phyloP scores from a whole-genome alignment of 805 yeast genomes.

The Nakazawaea ernobii region DNA sequence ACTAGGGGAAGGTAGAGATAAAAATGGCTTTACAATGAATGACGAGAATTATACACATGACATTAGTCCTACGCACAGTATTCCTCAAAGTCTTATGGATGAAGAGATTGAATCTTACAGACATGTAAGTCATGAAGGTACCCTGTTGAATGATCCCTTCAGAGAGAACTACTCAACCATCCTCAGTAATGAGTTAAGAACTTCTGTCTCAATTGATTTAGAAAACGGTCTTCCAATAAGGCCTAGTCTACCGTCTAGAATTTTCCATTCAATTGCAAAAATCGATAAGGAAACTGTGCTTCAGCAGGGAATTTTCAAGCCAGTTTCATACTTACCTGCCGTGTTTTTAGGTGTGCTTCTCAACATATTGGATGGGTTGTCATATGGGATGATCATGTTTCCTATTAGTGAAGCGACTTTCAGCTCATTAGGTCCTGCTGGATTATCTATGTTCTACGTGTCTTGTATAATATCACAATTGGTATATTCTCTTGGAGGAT shows the following conservation, averaged over 20 bases:
- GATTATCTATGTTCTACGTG: conserved; percentile 89
- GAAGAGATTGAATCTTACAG: conserved; percentile 3
- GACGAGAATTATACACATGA: not conserved
- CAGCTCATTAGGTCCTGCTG: conserved; percentile 76
- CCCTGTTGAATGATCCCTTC: conserved; percentile 8
- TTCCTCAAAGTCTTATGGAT: not conserved
- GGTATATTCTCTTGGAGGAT: conserved; percentile 84
- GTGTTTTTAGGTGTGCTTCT: conserved; percentile 80
- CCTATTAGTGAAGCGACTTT: conserved; percentile 82
- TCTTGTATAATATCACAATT: conserved; percentile 88
- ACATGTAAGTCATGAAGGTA: conserved; percentile 1
- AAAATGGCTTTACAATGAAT: not conserved
- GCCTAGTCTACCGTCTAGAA: conserved; percentile 1
- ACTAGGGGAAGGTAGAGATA: conserved; percentile 2
- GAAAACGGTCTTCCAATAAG: conserved; percentile 6
- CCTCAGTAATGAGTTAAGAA: conserved; percentile 1
- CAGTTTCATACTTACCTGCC: conserved; percentile 59
- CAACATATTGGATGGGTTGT: conserved; percentile 86
- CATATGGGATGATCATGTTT: conserved; percentile 97
- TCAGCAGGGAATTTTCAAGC: conserved; percentile 26
- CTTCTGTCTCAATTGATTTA: conserved; percentile 11
- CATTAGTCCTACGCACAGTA: conserved; percentile 6
- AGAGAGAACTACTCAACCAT: conserved; percentile 2
- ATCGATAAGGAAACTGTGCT: conserved; percentile 19
- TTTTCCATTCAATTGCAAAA: not conserved